phyloP scores from a whole-genome alignment of 768 basidiomycete species.

The Tylopilus sp. region DNA sequence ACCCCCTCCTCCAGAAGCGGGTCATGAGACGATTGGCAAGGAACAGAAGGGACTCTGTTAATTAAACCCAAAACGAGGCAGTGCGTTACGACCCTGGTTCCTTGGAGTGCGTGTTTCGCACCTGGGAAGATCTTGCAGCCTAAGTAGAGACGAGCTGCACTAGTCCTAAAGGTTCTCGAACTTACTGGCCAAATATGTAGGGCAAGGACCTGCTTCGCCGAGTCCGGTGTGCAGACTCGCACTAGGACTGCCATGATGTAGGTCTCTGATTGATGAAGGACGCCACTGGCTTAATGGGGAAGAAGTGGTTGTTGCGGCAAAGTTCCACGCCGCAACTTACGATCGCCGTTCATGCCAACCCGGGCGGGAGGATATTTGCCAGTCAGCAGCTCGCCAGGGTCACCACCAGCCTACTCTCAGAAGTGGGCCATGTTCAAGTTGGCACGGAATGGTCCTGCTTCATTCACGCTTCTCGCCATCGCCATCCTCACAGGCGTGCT shows the following conservation, averaged over 20 bases:
- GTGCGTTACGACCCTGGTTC: not conserved
- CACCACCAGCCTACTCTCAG: too few species aligned
- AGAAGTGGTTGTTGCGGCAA: not conserved
- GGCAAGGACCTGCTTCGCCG: too few species aligned
- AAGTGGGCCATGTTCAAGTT: constrained; percentile 16
- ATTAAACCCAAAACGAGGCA: not conserved
- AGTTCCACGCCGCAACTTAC: too few species aligned
- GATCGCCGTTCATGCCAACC: too few species aligned
- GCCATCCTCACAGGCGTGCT: constrained; percentile 24
- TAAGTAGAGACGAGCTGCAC: too few species aligned
- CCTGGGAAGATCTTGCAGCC: too few species aligned
- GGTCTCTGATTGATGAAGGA: not conserved
- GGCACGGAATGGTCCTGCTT: constrained; percentile 11
- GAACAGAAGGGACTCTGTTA: not conserved
- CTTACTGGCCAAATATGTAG: too few species aligned
- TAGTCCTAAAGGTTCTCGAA: too few species aligned
- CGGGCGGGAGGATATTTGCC: constrained; percentile 22
- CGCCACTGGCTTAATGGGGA: not conserved
- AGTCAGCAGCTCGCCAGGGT: constrained; percentile 10
- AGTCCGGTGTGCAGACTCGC: too few species aligned
- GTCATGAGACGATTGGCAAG: not conserved
- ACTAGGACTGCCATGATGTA: too few species aligned
- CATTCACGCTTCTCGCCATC: constrained; percentile 16
- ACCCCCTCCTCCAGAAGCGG: not conserved
- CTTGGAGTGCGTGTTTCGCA: too few species aligned